phyloP scores from a whole-genome alignment of 257 asterid species.

The Cruciata laevipes region DNA sequence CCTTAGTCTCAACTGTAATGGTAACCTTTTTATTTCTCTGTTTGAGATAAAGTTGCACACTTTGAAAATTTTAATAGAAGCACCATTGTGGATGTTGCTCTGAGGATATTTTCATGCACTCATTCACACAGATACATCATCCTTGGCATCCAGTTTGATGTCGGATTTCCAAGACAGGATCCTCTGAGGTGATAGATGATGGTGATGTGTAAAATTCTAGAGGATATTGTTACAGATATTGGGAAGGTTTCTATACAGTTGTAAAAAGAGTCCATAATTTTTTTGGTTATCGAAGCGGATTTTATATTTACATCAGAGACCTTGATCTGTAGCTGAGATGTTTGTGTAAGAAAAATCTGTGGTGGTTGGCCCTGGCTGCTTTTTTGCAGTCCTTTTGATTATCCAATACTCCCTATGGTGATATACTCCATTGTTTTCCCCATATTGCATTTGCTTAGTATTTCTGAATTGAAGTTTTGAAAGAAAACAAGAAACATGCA shows the following conservation, averaged over 20 bases:
- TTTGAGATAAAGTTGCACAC: background rate
- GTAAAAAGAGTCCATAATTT: constrained; percentile 15
- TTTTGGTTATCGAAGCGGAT: background rate
- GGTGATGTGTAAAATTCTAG: constrained; percentile 23
- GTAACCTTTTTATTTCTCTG: too few species aligned
- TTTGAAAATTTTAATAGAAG: background rate
- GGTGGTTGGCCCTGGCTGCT: constrained; percentile 5
- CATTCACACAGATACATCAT: constrained; percentile 59
- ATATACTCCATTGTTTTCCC: too few species aligned
- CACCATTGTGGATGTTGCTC: background rate
- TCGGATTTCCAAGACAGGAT: constrained; percentile 91
- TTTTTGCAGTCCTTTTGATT: background rate
- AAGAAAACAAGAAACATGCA: too few species aligned
- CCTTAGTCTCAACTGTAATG: too few species aligned
- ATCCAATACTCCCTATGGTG: background rate
- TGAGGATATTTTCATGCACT: background rate
- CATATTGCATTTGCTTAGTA: too few species aligned
- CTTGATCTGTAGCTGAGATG: constrained; percentile 3
- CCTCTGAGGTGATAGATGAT: too few species aligned
- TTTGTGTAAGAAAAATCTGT: background rate
- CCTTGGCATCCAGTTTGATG: constrained; percentile 68
- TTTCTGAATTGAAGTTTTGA: too few species aligned
- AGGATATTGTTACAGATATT: constrained; percentile 25
- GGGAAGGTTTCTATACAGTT: constrained; percentile 14
- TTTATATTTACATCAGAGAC: background rate